These are phyloP conservation scores for Acanthamoeba royreba DNA, from an alignment of 208 protist genomes.

Conservation along the genomic window DNA sequence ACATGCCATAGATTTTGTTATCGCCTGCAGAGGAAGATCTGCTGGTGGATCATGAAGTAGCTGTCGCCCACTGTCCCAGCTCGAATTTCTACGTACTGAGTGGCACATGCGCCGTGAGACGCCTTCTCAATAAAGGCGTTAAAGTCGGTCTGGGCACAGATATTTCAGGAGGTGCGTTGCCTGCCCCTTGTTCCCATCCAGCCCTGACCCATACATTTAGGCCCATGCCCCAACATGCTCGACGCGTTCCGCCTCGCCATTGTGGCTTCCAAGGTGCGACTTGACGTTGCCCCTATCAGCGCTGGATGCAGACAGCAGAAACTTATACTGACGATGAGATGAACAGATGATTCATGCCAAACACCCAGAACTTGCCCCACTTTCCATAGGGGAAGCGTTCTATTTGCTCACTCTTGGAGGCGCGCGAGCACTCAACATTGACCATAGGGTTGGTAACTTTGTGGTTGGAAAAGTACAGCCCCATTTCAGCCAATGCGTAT, in stretches of 20 bases:
- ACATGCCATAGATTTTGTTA: constrained; percentile 49
- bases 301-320: too few species aligned
- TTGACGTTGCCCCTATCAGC: not conserved
- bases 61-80: constrained; percentile 68
- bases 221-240: constrained; percentile 49
- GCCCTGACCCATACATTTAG: too few species aligned
- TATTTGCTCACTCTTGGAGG: constrained; percentile 71
- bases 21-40: constrained; percentile 54
- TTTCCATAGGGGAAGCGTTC: constrained; percentile 63
- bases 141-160: constrained; percentile 76
- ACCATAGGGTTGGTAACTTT: constrained; percentile 66
- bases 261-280: constrained; percentile 49
- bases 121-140: constrained; percentile 49
- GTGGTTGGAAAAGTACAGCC: constrained; percentile 14
- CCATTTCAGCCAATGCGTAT: too few species aligned
- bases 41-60: not conserved
- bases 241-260: constrained; percentile 56
- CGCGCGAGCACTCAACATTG: constrained; percentile 47
- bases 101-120: constrained; percentile 48
- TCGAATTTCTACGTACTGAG: constrained; percentile 66
- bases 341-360: not conserved
- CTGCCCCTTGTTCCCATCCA: too few species aligned
- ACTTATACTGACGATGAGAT: not conserved
- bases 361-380: not conserved
- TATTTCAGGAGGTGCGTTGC: constrained; percentile 55